These are phyloP conservation scores for Fusarium ambrosium DNA, from an alignment of 2,329 filamentous ascomycete genomes.

Conservation along the genomic window DNA sequence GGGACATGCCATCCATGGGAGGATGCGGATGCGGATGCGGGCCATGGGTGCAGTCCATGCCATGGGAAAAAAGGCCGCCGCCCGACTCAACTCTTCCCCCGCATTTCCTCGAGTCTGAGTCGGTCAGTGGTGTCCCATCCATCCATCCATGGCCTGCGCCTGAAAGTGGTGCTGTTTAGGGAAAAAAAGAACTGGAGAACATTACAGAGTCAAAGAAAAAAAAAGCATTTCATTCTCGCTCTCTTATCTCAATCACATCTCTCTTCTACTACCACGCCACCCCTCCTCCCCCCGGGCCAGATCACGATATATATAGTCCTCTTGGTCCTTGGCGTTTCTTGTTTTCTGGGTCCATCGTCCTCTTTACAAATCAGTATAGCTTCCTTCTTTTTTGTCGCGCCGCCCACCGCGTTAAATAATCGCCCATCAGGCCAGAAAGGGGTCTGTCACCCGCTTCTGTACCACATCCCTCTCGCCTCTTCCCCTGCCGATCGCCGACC, in stretches of 20 bases:
- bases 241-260: slow-evolving; percentile 19
- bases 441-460: background rate
- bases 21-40: no score
- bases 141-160: background rate
- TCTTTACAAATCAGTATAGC: background rate
- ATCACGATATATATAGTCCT: slow-evolving; percentile 21
- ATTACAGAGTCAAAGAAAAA: background rate
- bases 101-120: slow-evolving; percentile 38
- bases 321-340: slow-evolving; percentile 35
- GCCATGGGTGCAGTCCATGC: background rate
- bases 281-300: background rate
- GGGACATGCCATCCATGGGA: background rate
- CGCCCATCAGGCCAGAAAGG: background rate
- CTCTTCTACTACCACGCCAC: slow-evolving; percentile 11
- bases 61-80: no score
- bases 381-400: background rate
- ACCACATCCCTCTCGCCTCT: slow-evolving; percentile 1
- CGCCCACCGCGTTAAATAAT: background rate
- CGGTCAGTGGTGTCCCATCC: slow-evolving; percentile 13
- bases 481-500: slow-evolving; percentile 3
- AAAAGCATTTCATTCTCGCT: slow-evolving; percentile 13
- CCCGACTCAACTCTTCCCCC: slow-evolving; percentile 26
- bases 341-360: background rate
- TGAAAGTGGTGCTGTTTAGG: background rate
- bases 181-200: slow-evolving; percentile 23